Base-by-base conservation (phyloP, 352 stramenopile species). In the Halophytophthora polymorphica region DNA sequence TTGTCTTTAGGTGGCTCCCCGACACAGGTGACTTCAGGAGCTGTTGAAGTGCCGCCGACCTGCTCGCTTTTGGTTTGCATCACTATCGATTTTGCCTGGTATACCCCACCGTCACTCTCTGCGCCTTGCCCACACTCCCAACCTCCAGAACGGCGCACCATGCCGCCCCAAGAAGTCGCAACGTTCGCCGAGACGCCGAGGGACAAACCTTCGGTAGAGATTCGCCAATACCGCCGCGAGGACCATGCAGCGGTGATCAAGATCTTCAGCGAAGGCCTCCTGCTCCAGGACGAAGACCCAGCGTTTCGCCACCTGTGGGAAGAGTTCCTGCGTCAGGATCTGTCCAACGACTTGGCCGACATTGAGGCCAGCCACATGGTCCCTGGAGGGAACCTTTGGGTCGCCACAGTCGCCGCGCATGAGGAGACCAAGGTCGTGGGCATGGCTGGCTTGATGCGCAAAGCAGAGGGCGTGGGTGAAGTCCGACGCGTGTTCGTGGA, bases 401-500 rank as follows among this genome's bases (percentile, higher is more conserved):
- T 71, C 23, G 57, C 62, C 2, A 38, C 40, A 0, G 44, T 44
- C 23, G 38, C 56, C 7, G 25, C 8, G 4, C 25, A 55, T 31
- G 39, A 15, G 22, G n/a, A 17, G 19, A 51, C 23, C 28, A 35
- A 47, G 15, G 38, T 66, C 12, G 61, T 58, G 19, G 61, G 57
- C n/a, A 70, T 70, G 37, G 25, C 52, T 21, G 61, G 61, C 2
- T 36, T 70, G 13, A 44, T 64, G 28, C 57, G 58, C 29, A 41
- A 42, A 52, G 31, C 47, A 1, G 40, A 60, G 35, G 22, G 5
- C 8, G 40, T 58, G 13, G 62, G 52, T 2, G 49, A 71, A 15
- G 37, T 71, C n/a, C 48, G 58, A 3, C 61, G 53, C 14, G 37
- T 71, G 45, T 67, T 66, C 39, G 62, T 71, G 29, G 53, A 64